A percentile compares a stretch with the other conserved stretches of the same genome.
Conservation (phyloP, 2,329 filamentous ascomycete genomes). For the Pseudocercospora fijiensis region DNA sequence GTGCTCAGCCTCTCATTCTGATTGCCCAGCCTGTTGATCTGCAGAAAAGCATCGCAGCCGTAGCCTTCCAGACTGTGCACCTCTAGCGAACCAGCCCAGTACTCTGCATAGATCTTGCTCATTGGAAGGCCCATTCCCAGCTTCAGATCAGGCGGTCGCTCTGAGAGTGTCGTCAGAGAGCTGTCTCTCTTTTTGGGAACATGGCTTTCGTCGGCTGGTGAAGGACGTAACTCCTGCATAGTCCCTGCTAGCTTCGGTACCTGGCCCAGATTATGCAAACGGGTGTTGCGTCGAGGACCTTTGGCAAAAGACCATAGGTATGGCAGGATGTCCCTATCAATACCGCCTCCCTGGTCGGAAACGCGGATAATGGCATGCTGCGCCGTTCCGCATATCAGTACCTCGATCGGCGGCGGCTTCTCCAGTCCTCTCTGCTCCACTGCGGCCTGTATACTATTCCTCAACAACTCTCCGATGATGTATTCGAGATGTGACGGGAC, state of each 20-base stretch:
- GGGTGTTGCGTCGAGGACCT: slow-evolving; percentile 72
- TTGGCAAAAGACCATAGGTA: slow-evolving; percentile 97
- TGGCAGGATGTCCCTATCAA: slow-evolving; percentile 78
- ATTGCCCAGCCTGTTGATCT: slow-evolving; percentile 94
- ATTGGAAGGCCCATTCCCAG: slow-evolving; percentile 92
- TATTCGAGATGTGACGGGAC: slow-evolving; percentile 96
- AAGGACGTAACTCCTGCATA: slow-evolving; percentile 62
- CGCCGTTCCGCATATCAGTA: slow-evolving; percentile 88
- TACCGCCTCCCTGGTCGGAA: slow-evolving; percentile 91
- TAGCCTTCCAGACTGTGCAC: slow-evolving; percentile 93
- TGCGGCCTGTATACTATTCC: slow-evolving; percentile 91
- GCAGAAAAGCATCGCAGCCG: slow-evolving; percentile 90
- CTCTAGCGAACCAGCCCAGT: slow-evolving; percentile 92
- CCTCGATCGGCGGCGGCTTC: slow-evolving; percentile 77
- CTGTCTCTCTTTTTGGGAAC: slow-evolving; percentile 50
- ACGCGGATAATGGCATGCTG: slow-evolving; percentile 96
- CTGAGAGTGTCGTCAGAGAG: slow-evolving; percentile 77
- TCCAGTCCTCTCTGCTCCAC: slow-evolving; percentile 63
- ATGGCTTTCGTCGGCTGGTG: slow-evolving; percentile 24
- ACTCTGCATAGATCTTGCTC: slow-evolving; percentile 92
- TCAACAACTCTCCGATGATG: slow-evolving; percentile 89
- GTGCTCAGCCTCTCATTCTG: slow-evolving; percentile 90
- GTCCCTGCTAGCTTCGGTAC: slow-evolving; percentile 93
- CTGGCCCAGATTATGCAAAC: slow-evolving; percentile 78
- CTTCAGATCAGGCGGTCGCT: slow-evolving; percentile 78